A percentile compares a stretch with the other conserved stretches of the same genome.
phyloP scores from a whole-genome alignment of 495 filamentous ascomycete genomes.

The Podospora comata region DNA sequence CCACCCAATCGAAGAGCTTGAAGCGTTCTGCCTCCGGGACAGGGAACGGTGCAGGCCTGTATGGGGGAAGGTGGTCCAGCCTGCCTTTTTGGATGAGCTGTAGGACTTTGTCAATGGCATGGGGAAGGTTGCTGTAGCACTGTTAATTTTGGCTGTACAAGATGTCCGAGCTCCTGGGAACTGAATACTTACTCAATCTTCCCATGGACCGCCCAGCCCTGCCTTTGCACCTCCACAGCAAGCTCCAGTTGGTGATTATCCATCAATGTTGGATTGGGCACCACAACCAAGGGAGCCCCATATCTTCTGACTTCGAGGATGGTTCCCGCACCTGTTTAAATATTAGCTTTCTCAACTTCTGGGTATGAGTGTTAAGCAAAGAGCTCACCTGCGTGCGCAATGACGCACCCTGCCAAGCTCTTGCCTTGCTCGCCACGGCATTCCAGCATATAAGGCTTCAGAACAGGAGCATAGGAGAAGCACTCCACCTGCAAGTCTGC shows the following conservation, averaged over 20 bases:
- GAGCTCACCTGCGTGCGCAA: conserved; percentile 80
- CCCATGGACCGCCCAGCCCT: conserved; percentile 68
- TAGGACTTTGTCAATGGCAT: conserved; percentile 25
- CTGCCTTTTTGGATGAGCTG: conserved; percentile 27
- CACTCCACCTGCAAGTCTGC: conserved; percentile 49
- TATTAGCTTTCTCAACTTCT: background rate
- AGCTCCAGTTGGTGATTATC: conserved; percentile 92
- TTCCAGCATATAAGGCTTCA: conserved; percentile 53
- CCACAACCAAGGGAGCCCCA: conserved; percentile 70
- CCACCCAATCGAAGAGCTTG: conserved; percentile 39
- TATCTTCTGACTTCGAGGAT: conserved; percentile 74
- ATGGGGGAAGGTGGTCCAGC: conserved; percentile 30
- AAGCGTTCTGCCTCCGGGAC: conserved; percentile 30
- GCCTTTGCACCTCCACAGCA: conserved; percentile 63
- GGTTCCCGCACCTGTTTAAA: conserved; percentile 71
- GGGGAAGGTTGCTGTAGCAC: conserved; percentile 27
- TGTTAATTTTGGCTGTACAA: background rate
- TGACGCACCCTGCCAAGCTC: conserved; percentile 60
- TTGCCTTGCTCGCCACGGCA: conserved; percentile 31
- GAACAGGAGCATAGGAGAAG: conserved; percentile 61
- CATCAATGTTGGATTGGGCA: conserved; percentile 78
- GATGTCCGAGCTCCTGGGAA: background rate
- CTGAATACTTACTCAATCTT: conserved; percentile 53
- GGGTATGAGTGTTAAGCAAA: background rate
- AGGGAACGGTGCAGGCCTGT: conserved; percentile 30